Evolutionary conservation across 192 early-diverging fungal genomes (phyloP).

Genomic region (Gryganskiella cystojenkinii): DNA sequence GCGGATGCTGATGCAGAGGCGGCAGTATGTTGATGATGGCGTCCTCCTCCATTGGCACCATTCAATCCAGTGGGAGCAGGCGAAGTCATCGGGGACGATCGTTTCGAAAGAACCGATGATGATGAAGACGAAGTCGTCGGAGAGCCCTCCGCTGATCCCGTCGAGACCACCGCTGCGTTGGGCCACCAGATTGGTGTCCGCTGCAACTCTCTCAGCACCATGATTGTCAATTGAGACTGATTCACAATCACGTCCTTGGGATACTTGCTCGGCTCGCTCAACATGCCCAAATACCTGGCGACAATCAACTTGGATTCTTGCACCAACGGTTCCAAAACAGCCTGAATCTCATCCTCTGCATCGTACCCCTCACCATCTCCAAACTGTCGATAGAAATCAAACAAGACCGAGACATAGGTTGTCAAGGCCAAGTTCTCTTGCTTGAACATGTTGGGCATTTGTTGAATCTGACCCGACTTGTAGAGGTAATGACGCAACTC

Average conservation of each 20-base stretch:
- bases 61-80: slow-evolving; percentile 7
- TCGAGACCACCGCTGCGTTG: slow-evolving; percentile 29
- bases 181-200: slow-evolving; percentile 54
- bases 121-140: not conserved
- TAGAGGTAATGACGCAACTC: slow-evolving; percentile 83
- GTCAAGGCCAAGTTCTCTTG: slow-evolving; percentile 86
- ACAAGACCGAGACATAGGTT: slow-evolving; percentile 76
- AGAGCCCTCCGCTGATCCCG: not conserved
- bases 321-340: slow-evolving; percentile 52
- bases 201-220: slow-evolving; percentile 54
- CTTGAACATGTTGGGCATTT: slow-evolving; percentile 92
- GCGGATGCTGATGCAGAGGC: not conserved
- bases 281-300: slow-evolving; percentile 49
- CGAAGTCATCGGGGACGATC: slow-evolving; percentile 18
- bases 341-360: slow-evolving; percentile 45
- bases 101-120: slow-evolving; percentile 14
- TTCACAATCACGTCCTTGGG: slow-evolving; percentile 57
- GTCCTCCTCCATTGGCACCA: slow-evolving; percentile 12
- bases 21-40: not conserved
- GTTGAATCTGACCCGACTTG: slow-evolving; percentile 86
- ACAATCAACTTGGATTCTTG: slow-evolving; percentile 57
- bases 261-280: slow-evolving; percentile 53
- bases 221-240: slow-evolving; percentile 58
- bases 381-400: slow-evolving; percentile 71
- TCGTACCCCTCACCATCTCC: slow-evolving; percentile 56